Base-by-base conservation (phyloP, 495 filamentous ascomycete species). In the Neurospora tetrasperma region DNA sequence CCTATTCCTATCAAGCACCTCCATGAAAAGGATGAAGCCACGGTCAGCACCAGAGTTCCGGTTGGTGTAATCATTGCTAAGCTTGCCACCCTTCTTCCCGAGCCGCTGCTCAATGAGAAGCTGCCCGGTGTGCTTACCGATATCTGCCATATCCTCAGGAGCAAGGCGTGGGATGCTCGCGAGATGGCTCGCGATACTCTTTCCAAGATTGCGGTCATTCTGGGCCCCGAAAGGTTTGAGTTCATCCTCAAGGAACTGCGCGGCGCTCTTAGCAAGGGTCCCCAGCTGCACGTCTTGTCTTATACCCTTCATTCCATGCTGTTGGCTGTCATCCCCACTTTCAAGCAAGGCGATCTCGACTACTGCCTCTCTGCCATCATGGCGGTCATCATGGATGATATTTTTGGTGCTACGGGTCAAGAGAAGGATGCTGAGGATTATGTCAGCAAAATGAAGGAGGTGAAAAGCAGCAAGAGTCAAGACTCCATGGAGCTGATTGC, bases 361-460 rank as follows among this genome's bases (percentile, higher is more conserved):
- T 94, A 97, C 76, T 98, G 94, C 79, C 82, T 98, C 42, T 80
- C 84, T 5, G 86, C 93, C 20, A 89, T 98, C 48, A 88, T 93
- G 59, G 85, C 89, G 5, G 87, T 99, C 54, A 91, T 98, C 70
- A 96, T 98, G 93, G 96, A 99, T 76, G 96, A 98, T 79, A 96
- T 94, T 14, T 99, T 99, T 79, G 96, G 96, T 20, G 89, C 88
- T n/a, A 90, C 91, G n/a, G 96, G 96, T 16, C 90, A 96, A 83
- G 96, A 99, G 77, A 99, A 99, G 79, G 96, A 99, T 76, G 94
- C 95, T 0, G 94, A 95, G 75, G 96, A 94, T 59, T 99, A 99
- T 78, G 88, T 91, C 72, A 97, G 92, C 81, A 90, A 93, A 77
- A 97, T 97, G 92, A 96, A 93, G 82, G 96, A 99, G 83, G 91